These are phyloP conservation scores for Trichophyton mentagrophytes DNA, from an alignment of 2,329 filamentous ascomycete species.

Conservation along the genomic window DNA sequence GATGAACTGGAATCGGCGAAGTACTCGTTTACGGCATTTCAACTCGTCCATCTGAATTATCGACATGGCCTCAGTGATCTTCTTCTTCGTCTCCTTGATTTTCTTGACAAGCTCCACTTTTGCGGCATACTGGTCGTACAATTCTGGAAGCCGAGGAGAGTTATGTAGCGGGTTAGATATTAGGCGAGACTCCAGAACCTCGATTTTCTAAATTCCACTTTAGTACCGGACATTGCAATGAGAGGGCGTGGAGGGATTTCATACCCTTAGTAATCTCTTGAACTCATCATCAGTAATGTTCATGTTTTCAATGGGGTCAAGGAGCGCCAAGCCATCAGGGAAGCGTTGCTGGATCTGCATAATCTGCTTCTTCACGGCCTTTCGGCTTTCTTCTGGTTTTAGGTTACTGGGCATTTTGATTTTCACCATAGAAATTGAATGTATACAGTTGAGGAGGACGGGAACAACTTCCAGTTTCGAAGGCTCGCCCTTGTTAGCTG, in stretches of 20 bases:
- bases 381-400: constrained; percentile 53
- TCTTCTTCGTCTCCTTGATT: constrained; percentile 80
- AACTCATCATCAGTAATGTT: constrained; percentile 82
- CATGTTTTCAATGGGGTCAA: constrained; percentile 97
- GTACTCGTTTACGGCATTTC: constrained; percentile 87
- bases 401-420: constrained; percentile 73
- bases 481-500: constrained; percentile 49
- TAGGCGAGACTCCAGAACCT: constrained; percentile 83
- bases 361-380: constrained; percentile 53
- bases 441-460: constrained; percentile 72
- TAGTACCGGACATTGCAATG: constrained; percentile 10
- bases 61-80: constrained; percentile 70
- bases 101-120: constrained; percentile 65
- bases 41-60: constrained; percentile 91
- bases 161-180: constrained; percentile 84
- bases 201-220: constrained; percentile 60
- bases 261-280: constrained; percentile 66
- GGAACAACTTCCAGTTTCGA: constrained; percentile 72
- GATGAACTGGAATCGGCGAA: constrained; percentile 88
- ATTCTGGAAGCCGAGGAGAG: constrained; percentile 65
- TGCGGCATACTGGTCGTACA: constrained; percentile 75
- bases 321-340: constrained; percentile 74
- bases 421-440: constrained; percentile 69
- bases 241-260: constrained; percentile 13
- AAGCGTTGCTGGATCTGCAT: constrained; percentile 76